phyloP scores from a whole-genome alignment of 768 basidiomycete species.

The Collybia sordida region DNA sequence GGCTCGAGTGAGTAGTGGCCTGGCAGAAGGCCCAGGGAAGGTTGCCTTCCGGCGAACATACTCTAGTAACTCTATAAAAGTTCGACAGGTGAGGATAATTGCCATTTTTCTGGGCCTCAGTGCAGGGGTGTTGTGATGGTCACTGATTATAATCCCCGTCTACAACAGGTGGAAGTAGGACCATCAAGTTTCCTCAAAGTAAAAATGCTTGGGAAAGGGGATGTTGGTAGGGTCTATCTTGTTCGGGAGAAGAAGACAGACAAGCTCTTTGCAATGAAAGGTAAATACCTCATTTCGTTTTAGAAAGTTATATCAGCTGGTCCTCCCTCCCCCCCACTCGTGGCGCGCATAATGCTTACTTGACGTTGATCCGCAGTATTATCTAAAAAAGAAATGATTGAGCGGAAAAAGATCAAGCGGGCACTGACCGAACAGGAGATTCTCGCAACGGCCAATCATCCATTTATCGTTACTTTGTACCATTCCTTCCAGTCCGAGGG shows the following conservation, averaged over 20 bases:
- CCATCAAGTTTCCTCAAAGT: constrained; percentile 95
- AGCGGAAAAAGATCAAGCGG: constrained; percentile 98
- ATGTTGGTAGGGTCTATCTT: constrained; percentile 97
- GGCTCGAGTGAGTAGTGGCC: constrained; percentile 45
- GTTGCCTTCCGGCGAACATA: constrained; percentile 90
- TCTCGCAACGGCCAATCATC: constrained; percentile 96
- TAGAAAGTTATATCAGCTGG: constrained; percentile 7
- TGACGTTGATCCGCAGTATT: constrained; percentile 64
- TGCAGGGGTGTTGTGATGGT: constrained; percentile 6
- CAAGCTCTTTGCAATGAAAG: constrained; percentile 99
- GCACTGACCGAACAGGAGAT: constrained; percentile 99
- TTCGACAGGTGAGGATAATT: constrained; percentile 63
- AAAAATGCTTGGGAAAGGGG: constrained; percentile 97
- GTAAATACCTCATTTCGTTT: constrained; percentile 45
- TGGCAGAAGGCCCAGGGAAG: constrained; percentile 53
- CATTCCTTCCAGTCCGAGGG: constrained; percentile 99
- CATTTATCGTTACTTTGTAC: constrained; percentile 98
- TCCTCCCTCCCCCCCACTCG: constrained; percentile 11
- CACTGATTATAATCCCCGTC: constrained; percentile 10
- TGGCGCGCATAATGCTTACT: constrained; percentile 34
- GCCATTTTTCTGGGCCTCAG: constrained; percentile 1
- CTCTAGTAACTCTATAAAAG: constrained; percentile 96
- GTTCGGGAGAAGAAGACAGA: constrained; percentile 97
- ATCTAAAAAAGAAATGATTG: constrained; percentile 99
- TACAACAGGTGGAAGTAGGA: constrained; percentile 80